A percentile compares a stretch with the other conserved stretches of the same genome.
phyloP scores from a whole-genome alignment of 2,329 filamentous ascomycete genomes.

The Fusarium graminum region DNA sequence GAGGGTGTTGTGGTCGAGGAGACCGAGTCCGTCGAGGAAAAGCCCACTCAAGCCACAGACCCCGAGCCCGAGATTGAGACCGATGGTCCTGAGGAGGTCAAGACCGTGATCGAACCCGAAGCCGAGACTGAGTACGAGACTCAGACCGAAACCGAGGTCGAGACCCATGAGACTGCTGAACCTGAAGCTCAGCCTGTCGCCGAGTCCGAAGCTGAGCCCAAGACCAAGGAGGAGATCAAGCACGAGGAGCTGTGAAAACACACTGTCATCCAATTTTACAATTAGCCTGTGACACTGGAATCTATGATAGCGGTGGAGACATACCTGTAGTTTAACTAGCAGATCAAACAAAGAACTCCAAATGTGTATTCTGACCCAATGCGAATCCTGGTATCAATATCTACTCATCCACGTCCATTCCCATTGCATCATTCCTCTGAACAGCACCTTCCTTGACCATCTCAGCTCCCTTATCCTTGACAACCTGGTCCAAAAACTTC shows the following conservation, averaged over 20 bases:
- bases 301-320: slow-evolving; percentile 24
- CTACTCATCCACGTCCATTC: slow-evolving; percentile 64
- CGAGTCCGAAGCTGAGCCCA: slow-evolving; percentile 46
- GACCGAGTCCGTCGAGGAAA: slow-evolving; percentile 14
- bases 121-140: slow-evolving; percentile 27
- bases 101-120: slow-evolving; percentile 44
- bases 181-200: slow-evolving; percentile 35
- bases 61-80: slow-evolving; percentile 46
- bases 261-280: slow-evolving; percentile 22
- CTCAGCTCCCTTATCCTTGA: slow-evolving; percentile 76
- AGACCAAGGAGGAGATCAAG: slow-evolving; percentile 49
- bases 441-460: slow-evolving; percentile 71
- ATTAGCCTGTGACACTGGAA: slow-evolving; percentile 44
- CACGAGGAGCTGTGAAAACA: slow-evolving; percentile 65
- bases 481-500: slow-evolving; percentile 82
- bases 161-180: slow-evolving; percentile 38
- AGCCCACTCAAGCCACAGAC: slow-evolving; percentile 44
- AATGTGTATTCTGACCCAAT: slow-evolving; percentile 30
- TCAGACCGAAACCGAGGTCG: slow-evolving; percentile 39
- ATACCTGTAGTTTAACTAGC: slow-evolving; percentile 41
- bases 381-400: slow-evolving; percentile 29
- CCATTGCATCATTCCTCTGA: slow-evolving; percentile 62
- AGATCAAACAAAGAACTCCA: slow-evolving; percentile 44
- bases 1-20: slow-evolving; percentile 66
- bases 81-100: slow-evolving; percentile 45